These are phyloP conservation scores for Nicotiana attenuata DNA, from an alignment of 257 asterid species.

Conservation along the genomic window DNA sequence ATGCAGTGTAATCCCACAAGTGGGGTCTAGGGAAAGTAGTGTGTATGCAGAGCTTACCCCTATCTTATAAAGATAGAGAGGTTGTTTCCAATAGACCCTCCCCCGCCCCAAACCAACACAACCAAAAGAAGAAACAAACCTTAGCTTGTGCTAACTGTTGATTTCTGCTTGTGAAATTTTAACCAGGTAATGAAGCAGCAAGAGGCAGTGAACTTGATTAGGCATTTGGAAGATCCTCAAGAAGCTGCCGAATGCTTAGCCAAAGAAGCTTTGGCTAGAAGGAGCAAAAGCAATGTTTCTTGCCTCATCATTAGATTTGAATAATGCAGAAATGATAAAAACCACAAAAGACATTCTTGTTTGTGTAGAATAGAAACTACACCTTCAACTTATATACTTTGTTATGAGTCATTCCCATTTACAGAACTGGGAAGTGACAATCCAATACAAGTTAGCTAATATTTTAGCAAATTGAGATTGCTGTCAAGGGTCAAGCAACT, in stretches of 20 bases:
- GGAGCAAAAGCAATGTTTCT: conserved; percentile 46
- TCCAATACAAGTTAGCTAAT: background rate
- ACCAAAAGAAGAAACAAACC: background rate
- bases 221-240: conserved; percentile 58
- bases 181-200: conserved; percentile 53
- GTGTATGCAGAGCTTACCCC: too few relatives aligned
- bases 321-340: conserved; percentile 12
- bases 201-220: conserved; percentile 61
- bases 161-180: background rate
- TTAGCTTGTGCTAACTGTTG: background rate
- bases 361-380: background rate
- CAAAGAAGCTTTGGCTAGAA: conserved; percentile 49
- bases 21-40: too few relatives aligned
- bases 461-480: background rate
- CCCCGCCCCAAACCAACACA: background rate
- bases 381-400: background rate
- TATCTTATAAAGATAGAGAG: too few relatives aligned
- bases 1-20: too few relatives aligned
- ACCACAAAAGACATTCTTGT: too few relatives aligned
- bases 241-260: conserved; percentile 64
- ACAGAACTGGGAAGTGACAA: background rate
- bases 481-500: conserved; percentile 5
- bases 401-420: background rate
- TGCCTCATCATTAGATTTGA: conserved; percentile 54
- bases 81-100: too few relatives aligned